Evolutionary conservation across 129 eudicot species (phyloP).

Genomic region (Oenanthe sinensis): DNA sequence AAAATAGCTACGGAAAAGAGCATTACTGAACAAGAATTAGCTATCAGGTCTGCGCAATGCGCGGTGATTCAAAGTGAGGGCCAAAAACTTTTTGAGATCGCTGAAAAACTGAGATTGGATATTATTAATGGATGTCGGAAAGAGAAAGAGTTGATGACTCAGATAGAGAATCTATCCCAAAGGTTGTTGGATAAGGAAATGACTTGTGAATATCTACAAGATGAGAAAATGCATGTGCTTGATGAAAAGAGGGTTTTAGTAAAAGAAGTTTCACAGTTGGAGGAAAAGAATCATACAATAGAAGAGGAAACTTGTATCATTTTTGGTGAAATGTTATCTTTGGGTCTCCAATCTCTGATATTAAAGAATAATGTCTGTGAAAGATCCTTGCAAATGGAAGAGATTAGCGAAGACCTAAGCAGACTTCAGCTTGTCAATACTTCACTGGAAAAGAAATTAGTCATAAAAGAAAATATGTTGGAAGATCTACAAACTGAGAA

Average conservation of each 20-base stretch:
- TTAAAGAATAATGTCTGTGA: constrained; percentile 41
- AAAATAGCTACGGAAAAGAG: constrained; percentile 37
- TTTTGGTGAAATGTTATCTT: constrained; percentile 36
- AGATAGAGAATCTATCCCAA: constrained; percentile 33
- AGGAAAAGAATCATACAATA: constrained; percentile 22
- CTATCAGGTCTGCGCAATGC: constrained; percentile 25
- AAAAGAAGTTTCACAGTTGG: constrained; percentile 14
- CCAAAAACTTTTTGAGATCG: constrained; percentile 33
- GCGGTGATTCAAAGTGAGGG: constrained; percentile 39
- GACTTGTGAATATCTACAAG: constrained; percentile 36
- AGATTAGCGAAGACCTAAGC: constrained; percentile 23
- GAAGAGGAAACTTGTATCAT: constrained; percentile 42
- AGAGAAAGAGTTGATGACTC: constrained; percentile 31
- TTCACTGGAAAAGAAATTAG: constrained; percentile 24
- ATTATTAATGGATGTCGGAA: constrained; percentile 37
- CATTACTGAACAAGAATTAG: constrained; percentile 35
- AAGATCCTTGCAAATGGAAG: constrained; percentile 31
- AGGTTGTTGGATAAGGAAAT: constrained; percentile 41
- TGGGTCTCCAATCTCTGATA: constrained; percentile 34
- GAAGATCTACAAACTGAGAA: constrained; percentile 44
- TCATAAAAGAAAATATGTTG: constrained; percentile 31
- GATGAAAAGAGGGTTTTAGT: constrained; percentile 46
- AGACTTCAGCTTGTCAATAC: constrained; percentile 29
- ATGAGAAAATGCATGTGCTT: constrained; percentile 33
- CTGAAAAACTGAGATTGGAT: constrained; percentile 37